Conservation (phyloP, 768 basidiomycete genomes). For the Phaeolepiota aurea region DNA sequence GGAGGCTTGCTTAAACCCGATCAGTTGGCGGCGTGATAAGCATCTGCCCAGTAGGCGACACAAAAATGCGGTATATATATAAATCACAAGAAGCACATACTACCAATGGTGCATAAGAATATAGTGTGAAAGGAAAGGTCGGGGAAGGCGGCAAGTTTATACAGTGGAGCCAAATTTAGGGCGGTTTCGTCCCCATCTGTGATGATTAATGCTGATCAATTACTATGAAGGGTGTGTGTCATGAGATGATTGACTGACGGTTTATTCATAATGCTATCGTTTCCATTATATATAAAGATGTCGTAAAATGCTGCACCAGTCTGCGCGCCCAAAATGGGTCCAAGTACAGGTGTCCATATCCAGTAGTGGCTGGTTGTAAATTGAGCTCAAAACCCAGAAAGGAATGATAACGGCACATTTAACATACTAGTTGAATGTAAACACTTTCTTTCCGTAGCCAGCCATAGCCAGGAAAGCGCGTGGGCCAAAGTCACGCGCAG, state of each 20-base stretch:
- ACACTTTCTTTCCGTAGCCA: constrained; percentile 51
- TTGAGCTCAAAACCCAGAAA: too few relatives aligned
- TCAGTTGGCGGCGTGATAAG: too few relatives aligned
- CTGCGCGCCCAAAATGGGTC: constrained; percentile 52
- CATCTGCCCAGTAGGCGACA: too few relatives aligned
- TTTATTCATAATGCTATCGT: constrained; percentile 41
- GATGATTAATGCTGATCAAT: not conserved
- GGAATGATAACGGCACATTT: too few relatives aligned
- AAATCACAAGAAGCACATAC: too few relatives aligned
- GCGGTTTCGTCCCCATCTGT: not conserved
- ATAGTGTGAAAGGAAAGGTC: too few relatives aligned
- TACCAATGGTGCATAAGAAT: too few relatives aligned
- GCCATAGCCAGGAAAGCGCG: constrained; percentile 63
- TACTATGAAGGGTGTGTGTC: not conserved
- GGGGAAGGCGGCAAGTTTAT: not conserved
- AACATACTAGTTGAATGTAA: constrained; percentile 34
- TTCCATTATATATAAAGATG: constrained; percentile 46
- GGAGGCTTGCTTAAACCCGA: too few relatives aligned
- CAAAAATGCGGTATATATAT: too few relatives aligned
- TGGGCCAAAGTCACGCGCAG: constrained; percentile 45
- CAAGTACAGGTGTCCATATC: constrained; percentile 64
- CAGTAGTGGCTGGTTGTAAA: constrained; percentile 51
- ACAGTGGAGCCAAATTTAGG: not conserved
- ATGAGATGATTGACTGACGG: constrained; percentile 6
- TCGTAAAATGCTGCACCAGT: constrained; percentile 54